Base-by-base conservation (phyloP, 805 yeast species). In the Zygosaccharomyces pseudorouxii region DNA sequence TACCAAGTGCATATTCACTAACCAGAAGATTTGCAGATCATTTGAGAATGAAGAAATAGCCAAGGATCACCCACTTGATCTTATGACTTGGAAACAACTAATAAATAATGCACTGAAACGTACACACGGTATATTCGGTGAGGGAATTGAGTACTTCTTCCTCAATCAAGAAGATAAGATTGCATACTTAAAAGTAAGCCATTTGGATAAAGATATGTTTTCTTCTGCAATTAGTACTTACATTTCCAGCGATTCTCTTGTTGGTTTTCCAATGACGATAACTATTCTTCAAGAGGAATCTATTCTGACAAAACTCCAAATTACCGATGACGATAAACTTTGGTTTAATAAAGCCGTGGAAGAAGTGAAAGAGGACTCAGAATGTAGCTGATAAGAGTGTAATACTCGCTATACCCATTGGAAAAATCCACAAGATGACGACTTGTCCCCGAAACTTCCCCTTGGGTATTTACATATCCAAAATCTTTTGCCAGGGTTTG, bases 351-450 rank as follows among this genome's bases (percentile, higher is more conserved):
- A 49, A 14, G 56, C 49, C 9, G 42, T 62, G 0, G 61, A 56
- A 20, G 61, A 58, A 31, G 55, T 51, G 38, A 45, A 42, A 29
- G 52, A 52, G 14, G 58, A 60, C 18, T 54, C 47, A n/a, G 27
- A 40, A 27, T 41, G 51, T 22, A 20, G 22, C 35, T 35, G 36
- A 33, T 14, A 7, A 23, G 1, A 4, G 4, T 19, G 9, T 14
- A 8, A 4, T 27, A 28, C 22, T 23, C 9, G 9, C 52, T 41
- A 67, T 10, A 69, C 74, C 83, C 84, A 79, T 61, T 78, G 72
- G 59, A 79, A 79, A 55, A 63, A 78, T 1, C 76, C 79, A 60
- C 84, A 79, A n/a, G 71, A 72, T 42, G 62, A 68, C 10, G 67
- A 69, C 7, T 50, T 28, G 42, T 65, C 59, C 14, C 49, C 53